Evolutionary conservation across 108 stramenopile genomes (phyloP).

Genomic region (Parietichytrium sp.): DNA sequence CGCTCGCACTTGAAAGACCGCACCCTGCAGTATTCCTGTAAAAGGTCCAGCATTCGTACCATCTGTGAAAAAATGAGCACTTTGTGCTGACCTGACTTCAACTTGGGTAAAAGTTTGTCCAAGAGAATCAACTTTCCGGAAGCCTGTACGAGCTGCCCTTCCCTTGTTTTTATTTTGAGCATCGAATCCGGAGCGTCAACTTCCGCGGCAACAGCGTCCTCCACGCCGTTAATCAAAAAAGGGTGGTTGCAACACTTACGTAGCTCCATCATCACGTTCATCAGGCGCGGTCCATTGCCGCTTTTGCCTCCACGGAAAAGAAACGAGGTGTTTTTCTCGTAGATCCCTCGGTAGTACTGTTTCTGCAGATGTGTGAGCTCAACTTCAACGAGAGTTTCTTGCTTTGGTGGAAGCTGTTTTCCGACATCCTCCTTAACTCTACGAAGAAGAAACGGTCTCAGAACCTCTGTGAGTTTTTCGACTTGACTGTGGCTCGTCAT

Average conservation of each 20-base stretch:
- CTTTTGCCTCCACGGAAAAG: constrained; percentile 49
- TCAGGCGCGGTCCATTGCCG: constrained; percentile 40
- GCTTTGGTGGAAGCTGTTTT: constrained; percentile 89
- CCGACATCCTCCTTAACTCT: constrained; percentile 97
- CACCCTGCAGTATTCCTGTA: constrained; percentile 87
- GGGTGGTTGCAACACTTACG: constrained; percentile 74
- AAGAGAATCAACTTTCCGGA: constrained; percentile 94
- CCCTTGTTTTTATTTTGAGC: not conserved
- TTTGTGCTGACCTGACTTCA: constrained; percentile 80
- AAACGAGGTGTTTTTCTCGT: constrained; percentile 83
- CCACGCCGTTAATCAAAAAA: constrained; percentile 70
- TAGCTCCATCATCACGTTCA: constrained; percentile 50
- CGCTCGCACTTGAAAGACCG: constrained; percentile 53
- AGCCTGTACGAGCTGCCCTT: constrained; percentile 51
- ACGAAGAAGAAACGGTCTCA: constrained; percentile 88
- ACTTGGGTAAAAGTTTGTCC: constrained; percentile 92
- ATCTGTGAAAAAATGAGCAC: constrained; percentile 97
- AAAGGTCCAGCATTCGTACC: constrained; percentile 90
- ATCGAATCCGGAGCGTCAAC: not conserved
- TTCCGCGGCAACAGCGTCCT: not conserved
- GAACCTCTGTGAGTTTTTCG: constrained; percentile 76
- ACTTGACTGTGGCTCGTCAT: constrained; percentile 84
- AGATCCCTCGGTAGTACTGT: constrained; percentile 93
- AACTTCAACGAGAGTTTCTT: constrained; percentile 94
- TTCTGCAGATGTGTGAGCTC: constrained; percentile 90